A percentile compares a stretch with the other conserved stretches of the same genome.
These are phyloP conservation scores for Bjerkandera adusta DNA, from an alignment of 1,284 basidiomycete genomes.

Conservation along the genomic window DNA sequence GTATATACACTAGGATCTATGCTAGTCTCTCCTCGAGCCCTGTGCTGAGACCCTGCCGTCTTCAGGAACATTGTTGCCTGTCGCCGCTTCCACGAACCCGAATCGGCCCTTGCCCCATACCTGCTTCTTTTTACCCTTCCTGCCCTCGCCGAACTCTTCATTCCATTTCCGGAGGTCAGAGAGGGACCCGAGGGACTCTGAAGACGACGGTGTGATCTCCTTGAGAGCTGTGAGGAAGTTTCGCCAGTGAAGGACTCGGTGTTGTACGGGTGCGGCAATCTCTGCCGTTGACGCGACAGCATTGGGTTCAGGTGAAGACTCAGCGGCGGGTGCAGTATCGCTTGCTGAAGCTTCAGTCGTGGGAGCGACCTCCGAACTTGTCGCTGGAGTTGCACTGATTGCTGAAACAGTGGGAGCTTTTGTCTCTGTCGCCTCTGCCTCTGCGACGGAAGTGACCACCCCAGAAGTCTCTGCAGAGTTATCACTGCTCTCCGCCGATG, in stretches of 20 bases:
- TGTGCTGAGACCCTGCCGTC: conserved; percentile 42
- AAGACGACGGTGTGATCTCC: conserved; percentile 85
- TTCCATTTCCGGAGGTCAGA: conserved; percentile 88
- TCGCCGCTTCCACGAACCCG: conserved; percentile 48
- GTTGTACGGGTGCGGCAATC: conserved; percentile 17
- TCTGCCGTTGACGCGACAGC: too few relatives aligned
- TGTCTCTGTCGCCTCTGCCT: conserved; percentile 2
- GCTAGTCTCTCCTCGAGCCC: conserved; percentile 6
- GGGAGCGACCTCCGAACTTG: neutral
- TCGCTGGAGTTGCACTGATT: neutral
- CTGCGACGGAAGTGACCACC: too few relatives aligned
- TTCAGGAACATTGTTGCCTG: conserved; percentile 32
- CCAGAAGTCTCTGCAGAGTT: conserved; percentile 8
- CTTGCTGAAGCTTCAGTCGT: neutral
- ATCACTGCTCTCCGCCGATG: conserved; percentile 6
- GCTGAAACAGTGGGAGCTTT: neutral
- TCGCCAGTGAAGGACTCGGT: conserved; percentile 49
- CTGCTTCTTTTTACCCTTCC: conserved; percentile 55
- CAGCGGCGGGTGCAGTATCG: neutral
- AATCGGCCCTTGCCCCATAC: conserved; percentile 76
- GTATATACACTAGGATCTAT: neutral
- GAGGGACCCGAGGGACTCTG: conserved; percentile 77
- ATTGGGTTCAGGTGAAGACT: conserved; percentile 1
- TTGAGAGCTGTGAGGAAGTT: conserved; percentile 82
- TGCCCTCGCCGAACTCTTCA: conserved; percentile 86